Base-by-base conservation (phyloP, 1,139 yeast species). In the Scheffersomyces lignicola region DNA sequence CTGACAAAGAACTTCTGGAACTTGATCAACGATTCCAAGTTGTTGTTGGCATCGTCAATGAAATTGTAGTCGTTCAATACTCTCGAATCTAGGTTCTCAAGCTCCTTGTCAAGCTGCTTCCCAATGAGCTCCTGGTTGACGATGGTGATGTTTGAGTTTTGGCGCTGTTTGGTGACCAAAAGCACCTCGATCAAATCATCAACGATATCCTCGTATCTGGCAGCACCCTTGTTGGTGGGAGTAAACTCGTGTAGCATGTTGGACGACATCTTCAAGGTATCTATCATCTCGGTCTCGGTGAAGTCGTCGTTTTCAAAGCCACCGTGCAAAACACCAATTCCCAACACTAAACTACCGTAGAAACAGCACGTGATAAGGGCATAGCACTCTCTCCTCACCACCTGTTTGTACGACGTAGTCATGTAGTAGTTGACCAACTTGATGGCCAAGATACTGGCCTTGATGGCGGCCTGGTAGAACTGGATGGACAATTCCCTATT, bases 1-100 rank as follows among this genome's bases (percentile, higher is more conserved):
- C 47, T 40, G 2, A 54, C 54, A 36, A 57, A 56, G 20, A 41
- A 45, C 25, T 44, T 43, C 37, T 52, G 60, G 37, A 57, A 57
- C 30, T 46, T 47, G 23, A 45, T 37, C 34, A 52, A 40, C 9
- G 40, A 37, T 38, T 44, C 47, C 18, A 49, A 36, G 35, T 49
- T 45, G 21, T 42, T 36, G 30, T 44, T 47, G 8, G 44, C 39
- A 18, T 45, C 52, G 27, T 44, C 42, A 14, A 40, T 38, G 23
- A 49, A 49, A 32, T 41, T 47, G 20, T 41, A 40, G 29, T 43
- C 48, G 36, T 42, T 46, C 17, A 47, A 36, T 3, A 40, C 31
- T 16, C 42, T 32, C 29, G 39, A 42, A 13, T 38, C 42, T 18
- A 34, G 26, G 6, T 24, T 30, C 17, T 36, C 39, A 24, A 31